Evolutionary conservation across 192 early-diverging fungal species (phyloP).

Genomic region (Linderina pennispora): DNA sequence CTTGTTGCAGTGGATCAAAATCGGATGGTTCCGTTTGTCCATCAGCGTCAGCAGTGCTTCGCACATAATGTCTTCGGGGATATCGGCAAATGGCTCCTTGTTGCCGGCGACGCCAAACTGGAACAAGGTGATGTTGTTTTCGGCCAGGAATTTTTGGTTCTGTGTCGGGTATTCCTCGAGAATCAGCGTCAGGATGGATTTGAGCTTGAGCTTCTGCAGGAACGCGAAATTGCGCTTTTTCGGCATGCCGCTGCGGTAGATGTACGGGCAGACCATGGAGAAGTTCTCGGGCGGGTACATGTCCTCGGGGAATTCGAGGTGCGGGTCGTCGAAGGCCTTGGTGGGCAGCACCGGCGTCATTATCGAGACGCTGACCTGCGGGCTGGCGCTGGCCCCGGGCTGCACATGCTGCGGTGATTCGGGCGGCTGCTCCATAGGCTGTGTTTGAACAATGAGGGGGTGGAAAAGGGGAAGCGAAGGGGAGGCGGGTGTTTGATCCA

Average conservation of each 20-base stretch:
- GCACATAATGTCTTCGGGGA: constrained; percentile 38
- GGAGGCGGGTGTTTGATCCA: too few relatives aligned
- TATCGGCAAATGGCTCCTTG: constrained; percentile 61
- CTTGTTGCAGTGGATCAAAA: constrained; percentile 96
- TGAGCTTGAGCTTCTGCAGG: constrained; percentile 77
- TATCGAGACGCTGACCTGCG: constrained; percentile 20
- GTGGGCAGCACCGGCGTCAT: constrained; percentile 12
- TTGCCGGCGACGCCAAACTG: constrained; percentile 91
- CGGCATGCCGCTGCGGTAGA: constrained; percentile 94
- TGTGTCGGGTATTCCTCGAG: constrained; percentile 87
- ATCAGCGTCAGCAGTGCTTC: constrained; percentile 21
- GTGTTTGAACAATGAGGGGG: too few relatives aligned
- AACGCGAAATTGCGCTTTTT: constrained; percentile 91
- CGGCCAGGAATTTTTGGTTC: constrained; percentile 77
- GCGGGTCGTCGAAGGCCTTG: not conserved
- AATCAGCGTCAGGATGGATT: constrained; percentile 89
- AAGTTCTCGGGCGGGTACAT: constrained; percentile 92
- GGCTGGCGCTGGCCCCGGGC: constrained; percentile 5
- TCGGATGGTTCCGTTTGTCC: constrained; percentile 70
- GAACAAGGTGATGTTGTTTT: constrained; percentile 73
- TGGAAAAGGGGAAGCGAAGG: too few relatives aligned
- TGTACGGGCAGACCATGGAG: constrained; percentile 86
- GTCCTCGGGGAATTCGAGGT: constrained; percentile 30
- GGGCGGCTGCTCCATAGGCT: too few relatives aligned
- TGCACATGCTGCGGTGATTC: too few relatives aligned